phyloP scores from a whole-genome alignment of 2,329 filamentous ascomycete species.

The Sporothrix euskadiensis region DNA sequence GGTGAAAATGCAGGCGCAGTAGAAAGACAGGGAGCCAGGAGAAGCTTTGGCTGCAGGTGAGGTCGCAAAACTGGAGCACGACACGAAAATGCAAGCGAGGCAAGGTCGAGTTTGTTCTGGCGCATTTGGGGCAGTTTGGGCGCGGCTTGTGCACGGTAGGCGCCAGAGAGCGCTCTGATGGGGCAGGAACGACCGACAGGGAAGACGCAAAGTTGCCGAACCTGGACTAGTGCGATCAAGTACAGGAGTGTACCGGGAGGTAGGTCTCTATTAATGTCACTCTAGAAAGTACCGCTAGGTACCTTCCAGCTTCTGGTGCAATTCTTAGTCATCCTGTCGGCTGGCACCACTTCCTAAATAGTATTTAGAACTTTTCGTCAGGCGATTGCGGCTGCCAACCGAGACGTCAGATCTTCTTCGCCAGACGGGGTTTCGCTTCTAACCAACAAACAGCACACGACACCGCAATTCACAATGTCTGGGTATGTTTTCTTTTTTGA shows the following conservation, averaged over 20 bases:
- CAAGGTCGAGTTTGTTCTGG: conserved; percentile 16
- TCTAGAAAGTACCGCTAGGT: not conserved
- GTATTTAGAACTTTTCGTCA: conserved; percentile 12
- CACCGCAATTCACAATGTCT: conserved; percentile 27
- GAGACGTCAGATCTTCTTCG: not conserved
- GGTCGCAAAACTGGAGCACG: conserved; percentile 21
- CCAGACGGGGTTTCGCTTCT: not conserved
- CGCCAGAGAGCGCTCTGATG: not conserved
- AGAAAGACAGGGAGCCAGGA: not conserved
- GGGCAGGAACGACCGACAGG: conserved; percentile 14
- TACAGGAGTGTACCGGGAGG: not conserved
- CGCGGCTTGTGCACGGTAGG: not conserved
- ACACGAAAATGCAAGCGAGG: conserved; percentile 15
- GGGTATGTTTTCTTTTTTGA: conserved; percentile 16
- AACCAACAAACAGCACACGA: not conserved
- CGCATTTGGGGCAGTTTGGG: not conserved
- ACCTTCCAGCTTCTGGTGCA: not conserved
- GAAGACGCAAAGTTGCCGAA: not conserved
- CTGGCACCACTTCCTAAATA: not conserved
- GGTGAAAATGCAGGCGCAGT: not conserved
- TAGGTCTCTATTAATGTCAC: too few relatives aligned
- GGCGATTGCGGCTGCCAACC: not conserved
- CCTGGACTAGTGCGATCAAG: not conserved
- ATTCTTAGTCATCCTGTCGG: conserved; percentile 5
- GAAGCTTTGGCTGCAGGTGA: not conserved